These are phyloP conservation scores for Neobulgaria alba DNA, from an alignment of 2,329 filamentous ascomycete genomes.

Conservation along the genomic window DNA sequence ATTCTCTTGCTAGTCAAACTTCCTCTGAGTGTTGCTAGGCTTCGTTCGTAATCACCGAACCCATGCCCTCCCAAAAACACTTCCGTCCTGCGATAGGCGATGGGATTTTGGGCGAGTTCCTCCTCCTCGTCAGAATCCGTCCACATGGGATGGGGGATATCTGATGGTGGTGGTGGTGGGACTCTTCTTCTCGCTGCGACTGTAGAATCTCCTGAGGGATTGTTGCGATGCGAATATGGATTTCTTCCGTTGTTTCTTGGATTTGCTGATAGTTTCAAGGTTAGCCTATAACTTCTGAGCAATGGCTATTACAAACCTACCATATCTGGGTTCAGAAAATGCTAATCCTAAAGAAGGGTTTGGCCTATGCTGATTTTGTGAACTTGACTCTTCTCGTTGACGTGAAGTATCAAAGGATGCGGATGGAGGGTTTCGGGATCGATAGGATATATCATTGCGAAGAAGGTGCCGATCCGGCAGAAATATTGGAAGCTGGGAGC, in stretches of 20 bases:
- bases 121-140: not conserved
- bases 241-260: not conserved
- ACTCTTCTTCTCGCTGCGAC: too few relatives aligned
- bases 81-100: conserved; percentile 6
- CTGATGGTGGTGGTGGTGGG: too few relatives aligned
- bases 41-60: conserved; percentile 14
- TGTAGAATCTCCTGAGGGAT: not conserved
- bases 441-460: too few relatives aligned
- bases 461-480: too few relatives aligned
- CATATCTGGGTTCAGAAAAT: not conserved
- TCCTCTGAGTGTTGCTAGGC: conserved; percentile 18
- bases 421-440: too few relatives aligned
- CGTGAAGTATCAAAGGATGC: too few relatives aligned
- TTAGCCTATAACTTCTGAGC: not conserved
- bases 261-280: not conserved
- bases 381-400: too few relatives aligned
- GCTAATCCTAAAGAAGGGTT: too few relatives aligned
- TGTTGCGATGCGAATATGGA: not conserved
- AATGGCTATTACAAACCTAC: not conserved
- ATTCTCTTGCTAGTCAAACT: conserved; percentile 21
- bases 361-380: too few relatives aligned
- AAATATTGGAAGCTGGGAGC: too few relatives aligned
- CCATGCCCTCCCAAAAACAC: conserved; percentile 6
- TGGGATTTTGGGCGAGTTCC: conserved; percentile 2
- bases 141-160: too few relatives aligned